Evolutionary conservation across 1,139 yeast species (phyloP), one percentile per base, ranked within the genome.

Genomic region (Fermentozyma sake): DNA sequence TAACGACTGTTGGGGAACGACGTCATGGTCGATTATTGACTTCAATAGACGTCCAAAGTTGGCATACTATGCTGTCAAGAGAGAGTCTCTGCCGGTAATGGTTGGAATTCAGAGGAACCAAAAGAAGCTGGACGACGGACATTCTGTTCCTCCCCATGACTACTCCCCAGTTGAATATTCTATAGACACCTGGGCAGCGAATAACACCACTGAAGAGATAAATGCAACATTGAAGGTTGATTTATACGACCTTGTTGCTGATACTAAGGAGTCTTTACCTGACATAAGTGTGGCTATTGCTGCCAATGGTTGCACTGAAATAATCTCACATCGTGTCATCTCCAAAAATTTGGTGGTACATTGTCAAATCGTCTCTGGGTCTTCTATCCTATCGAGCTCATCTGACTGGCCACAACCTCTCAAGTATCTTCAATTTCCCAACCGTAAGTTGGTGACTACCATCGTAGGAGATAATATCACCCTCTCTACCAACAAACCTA

Each of bases 321-420:
- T 22, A 18, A 13, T 11, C 5, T 16, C 12, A 8, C 12, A 10
- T 10, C 7, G 11, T 9, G 12, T 22, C 5, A 10, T 3, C 4
- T 11, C 10, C 12, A 14, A 11, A 10, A n/a, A 7, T 11, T 12
- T 14, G 7, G 18, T 22, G 12, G 12, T 22, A 12, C 24, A 22
- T 15, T 13, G 14, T 8, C 27, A 37, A 12, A 19, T 42, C 22
- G 30, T 31, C 12, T n/a, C n/a, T n/a, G 49, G 39, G 22, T 27
- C 42, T 29, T 22, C 40, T 3, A 55, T 50, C 6, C n/a, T n/a
- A n/a, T n/a, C n/a, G n/a, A 43, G 59, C 28, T 58, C 63, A 6
- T 52, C 57, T 8, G 73, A 68, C 37, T 71, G 77, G 76, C 76
- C 77, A 3, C 75, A 72, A 40, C 77, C 77, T 9, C 48, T 72